Conservation (phyloP, 2,329 filamentous ascomycete species). For the Keithomyces neogunnii region DNA sequence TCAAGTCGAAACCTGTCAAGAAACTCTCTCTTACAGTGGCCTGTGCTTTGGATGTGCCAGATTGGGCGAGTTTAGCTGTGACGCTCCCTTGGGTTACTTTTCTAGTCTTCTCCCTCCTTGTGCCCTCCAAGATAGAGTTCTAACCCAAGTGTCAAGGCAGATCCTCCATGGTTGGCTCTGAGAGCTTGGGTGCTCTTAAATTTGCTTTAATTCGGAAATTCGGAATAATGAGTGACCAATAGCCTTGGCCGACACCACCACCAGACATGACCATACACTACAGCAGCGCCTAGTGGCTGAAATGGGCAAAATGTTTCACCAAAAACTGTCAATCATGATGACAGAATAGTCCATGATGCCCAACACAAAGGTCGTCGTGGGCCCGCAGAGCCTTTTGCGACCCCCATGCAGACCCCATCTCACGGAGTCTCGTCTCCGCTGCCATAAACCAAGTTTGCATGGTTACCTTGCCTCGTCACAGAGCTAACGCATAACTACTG, state of each 20-base stretch:
- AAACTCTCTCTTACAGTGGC: too few species aligned
- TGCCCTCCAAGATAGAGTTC: too few species aligned
- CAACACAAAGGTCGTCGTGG: background rate
- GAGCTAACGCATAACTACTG: background rate
- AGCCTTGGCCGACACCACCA: background rate
- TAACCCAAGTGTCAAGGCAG: too few species aligned
- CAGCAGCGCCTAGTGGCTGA: background rate
- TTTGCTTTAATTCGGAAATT: too few species aligned
- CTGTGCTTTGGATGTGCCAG: too few species aligned
- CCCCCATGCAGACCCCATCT: slow-evolving; percentile 1
- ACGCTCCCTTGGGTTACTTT: too few species aligned
- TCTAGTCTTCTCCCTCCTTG: too few species aligned
- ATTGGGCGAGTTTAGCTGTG: too few species aligned
- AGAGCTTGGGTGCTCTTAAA: too few species aligned
- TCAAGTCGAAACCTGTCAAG: too few species aligned
- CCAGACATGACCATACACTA: background rate
- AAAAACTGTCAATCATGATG: background rate
- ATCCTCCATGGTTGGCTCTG: too few species aligned
- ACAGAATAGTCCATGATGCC: slow-evolving; percentile 1
- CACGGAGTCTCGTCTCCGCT: slow-evolving; percentile 3
- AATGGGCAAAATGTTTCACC: background rate
- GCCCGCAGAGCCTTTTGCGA: background rate
- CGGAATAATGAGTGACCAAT: background rate
- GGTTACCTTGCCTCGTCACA: slow-evolving; percentile 3
- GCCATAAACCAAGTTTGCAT: background rate